Conservation (phyloP, 169 alveolate genomes). For the Eimeria sp. region DNA sequence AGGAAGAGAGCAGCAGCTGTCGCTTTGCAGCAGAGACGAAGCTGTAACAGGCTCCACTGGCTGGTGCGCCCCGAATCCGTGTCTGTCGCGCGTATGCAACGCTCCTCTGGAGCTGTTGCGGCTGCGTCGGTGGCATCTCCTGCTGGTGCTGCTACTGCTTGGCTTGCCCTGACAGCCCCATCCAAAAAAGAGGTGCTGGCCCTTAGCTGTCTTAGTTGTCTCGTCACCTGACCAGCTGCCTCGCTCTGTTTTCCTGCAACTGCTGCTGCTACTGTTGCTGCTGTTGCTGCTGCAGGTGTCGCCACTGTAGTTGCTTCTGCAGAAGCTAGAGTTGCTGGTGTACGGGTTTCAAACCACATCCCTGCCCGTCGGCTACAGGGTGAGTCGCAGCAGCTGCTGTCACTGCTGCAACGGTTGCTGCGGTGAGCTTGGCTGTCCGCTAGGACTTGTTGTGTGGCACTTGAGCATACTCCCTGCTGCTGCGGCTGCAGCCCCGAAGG, state of each 20-base stretch:
- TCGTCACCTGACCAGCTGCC: neutral
- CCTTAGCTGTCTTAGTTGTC: neutral
- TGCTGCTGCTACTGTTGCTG: conserved; percentile 37
- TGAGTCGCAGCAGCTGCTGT: conserved; percentile 40
- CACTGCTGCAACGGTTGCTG: conserved; percentile 35
- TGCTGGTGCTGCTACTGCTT: neutral
- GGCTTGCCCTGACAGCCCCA: neutral
- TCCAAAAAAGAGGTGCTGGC: neutral
- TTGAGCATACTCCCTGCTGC: neutral
- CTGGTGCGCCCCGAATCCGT: neutral
- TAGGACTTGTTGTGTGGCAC: neutral
- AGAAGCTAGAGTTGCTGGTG: neutral
- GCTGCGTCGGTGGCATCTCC: neutral
- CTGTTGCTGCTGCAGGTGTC: conserved; percentile 6
- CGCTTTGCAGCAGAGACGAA: conserved; percentile 27
- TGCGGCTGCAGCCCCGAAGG: conserved; percentile 5
- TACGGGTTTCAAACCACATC: neutral
- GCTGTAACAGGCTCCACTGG: conserved; percentile 13
- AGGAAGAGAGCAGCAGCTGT: neutral
- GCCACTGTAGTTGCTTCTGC: conserved; percentile 16
- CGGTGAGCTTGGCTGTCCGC: neutral
- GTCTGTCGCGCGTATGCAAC: neutral
- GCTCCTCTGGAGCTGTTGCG: neutral
- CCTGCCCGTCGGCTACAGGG: neutral
- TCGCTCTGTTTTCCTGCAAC: neutral